Base-by-base conservation (phyloP, 208 protist species). In the Acanthamoeba triangularis region DNA sequence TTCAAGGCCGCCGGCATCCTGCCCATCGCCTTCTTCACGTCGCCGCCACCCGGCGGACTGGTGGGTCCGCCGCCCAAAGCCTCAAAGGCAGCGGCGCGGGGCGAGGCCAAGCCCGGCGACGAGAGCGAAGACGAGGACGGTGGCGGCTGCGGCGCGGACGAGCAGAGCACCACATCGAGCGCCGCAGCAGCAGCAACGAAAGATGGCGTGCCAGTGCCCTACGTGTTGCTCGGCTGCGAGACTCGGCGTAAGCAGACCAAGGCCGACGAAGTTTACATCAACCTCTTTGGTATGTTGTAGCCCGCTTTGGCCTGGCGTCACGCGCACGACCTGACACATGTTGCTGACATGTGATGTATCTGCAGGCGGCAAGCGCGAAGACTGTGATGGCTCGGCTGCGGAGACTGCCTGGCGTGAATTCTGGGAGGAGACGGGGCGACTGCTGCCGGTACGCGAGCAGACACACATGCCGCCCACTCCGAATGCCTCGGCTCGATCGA, bases 191-290 rank as follows among this genome's bases (percentile, higher is more conserved):
- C 13, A 76, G 67, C 67, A 0, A 30, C n/a, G 37, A 44, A 11
- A 78, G 35, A 11, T 18, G 69, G 25, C n/a, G 49, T 63, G 47
- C 80, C 52, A 49, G 41, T 88, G 18, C 80, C 80, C 20, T 88
- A 88, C 49, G 80, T 88, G 80, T 44, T 88, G 80, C 80, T 88
- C 16, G 80, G 80, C 80, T n/a, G 25, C n/a, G 80, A 88, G 35
- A 63, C 28, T 0, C 80, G 80, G 8, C 18, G 23, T 23, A 65
- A 65, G 59, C 16, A 25, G 80, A 14, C n/a, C 23, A 63, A 25
- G 18, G 61, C 33, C 14, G 20, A 37, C 49, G 44, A 63, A 14
- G 80, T 30, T 8, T 54, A 63, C 14, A 7, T 54, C 80, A 88
- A 88, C 28, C 80, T 88, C 20, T 88, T 65, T 28, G 80, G 80